Percentiles rank a stretch among this genome's conserved stretches.
Conservation (phyloP, 2,329 filamentous ascomycete genomes). For the Achaetomium macrosporum region DNA sequence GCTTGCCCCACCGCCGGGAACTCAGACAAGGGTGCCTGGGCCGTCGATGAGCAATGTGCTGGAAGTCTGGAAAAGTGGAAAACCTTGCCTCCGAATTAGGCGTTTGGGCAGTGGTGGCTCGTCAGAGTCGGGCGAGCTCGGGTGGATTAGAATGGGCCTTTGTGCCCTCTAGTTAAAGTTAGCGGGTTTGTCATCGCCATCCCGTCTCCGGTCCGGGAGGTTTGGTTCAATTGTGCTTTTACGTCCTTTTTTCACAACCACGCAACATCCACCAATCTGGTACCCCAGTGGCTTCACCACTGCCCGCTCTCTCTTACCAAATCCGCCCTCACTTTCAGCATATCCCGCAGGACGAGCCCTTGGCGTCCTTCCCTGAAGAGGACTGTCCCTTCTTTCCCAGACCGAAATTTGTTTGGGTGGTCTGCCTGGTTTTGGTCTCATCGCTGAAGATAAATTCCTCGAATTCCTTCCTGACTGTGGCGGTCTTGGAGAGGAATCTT, state of each 20-base stretch:
- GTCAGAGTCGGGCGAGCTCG: conserved; percentile 3
- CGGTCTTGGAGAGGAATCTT: conserved; percentile 7
- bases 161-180: neutral
- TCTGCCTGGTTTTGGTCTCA: neutral
- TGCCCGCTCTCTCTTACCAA: neutral
- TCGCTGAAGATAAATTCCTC: neutral
- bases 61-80: conserved; percentile 4
- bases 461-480: neutral
- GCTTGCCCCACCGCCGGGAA: conserved; percentile 5
- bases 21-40: neutral
- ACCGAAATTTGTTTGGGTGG: conserved; percentile 7
- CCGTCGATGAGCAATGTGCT: conserved; percentile 2
- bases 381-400: neutral
- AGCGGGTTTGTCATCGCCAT: neutral
- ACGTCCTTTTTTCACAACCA: neutral
- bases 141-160: conserved; percentile 2
- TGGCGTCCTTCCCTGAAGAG: neutral
- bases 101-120: conserved; percentile 15
- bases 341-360: conserved; percentile 6
- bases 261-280: conserved; percentile 1
- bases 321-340: conserved; percentile 9
- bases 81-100: conserved; percentile 25
- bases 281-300: conserved; percentile 9
- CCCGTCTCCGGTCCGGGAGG: neutral
- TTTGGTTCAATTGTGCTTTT: neutral